Conservation (phyloP, 1,284 basidiomycete genomes). For the Trichosporon ovoides region DNA sequence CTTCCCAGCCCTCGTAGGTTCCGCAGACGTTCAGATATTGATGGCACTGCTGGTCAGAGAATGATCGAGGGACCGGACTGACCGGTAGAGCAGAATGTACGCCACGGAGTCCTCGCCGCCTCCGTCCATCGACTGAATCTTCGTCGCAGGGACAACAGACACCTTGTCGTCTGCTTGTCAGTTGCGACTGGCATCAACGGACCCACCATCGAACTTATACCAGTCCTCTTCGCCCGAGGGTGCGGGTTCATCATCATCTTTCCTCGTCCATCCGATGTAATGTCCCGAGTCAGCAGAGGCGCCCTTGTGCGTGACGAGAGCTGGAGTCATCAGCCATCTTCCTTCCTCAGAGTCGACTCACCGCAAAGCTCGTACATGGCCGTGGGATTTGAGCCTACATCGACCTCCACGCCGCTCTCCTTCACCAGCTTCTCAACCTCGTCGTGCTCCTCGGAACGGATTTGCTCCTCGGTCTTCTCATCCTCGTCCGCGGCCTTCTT, state of each 20-base stretch:
- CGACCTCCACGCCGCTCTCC: constrained; percentile 17
- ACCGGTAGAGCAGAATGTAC: constrained; percentile 78
- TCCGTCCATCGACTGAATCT: constrained; percentile 74
- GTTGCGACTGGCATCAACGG: not conserved
- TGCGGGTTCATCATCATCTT: constrained; percentile 24
- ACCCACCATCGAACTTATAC: constrained; percentile 61
- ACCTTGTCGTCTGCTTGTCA: constrained; percentile 85
- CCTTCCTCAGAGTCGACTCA: constrained; percentile 21
- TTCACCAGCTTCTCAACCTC: constrained; percentile 28
- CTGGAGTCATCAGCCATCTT: constrained; percentile 47
- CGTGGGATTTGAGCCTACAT: constrained; percentile 31
- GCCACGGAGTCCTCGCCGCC: constrained; percentile 76
- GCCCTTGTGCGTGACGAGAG: constrained; percentile 95
- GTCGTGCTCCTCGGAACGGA: constrained; percentile 45
- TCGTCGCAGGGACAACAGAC: constrained; percentile 55
- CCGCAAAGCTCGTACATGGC: constrained; percentile 49
- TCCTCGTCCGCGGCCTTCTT: constrained; percentile 39
- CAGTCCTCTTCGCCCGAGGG: constrained; percentile 52
- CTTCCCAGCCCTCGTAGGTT: too few species aligned
- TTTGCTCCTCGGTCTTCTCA: constrained; percentile 36
- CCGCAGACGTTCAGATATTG: not conserved
- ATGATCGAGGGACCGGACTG: constrained; percentile 18
- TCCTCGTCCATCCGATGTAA: constrained; percentile 70
- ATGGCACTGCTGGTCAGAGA: constrained; percentile 1
- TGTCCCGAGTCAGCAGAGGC: constrained; percentile 86